Base-by-base conservation (phyloP, 1,139 yeast genomes). In the Blastobotrys ciferrii region DNA sequence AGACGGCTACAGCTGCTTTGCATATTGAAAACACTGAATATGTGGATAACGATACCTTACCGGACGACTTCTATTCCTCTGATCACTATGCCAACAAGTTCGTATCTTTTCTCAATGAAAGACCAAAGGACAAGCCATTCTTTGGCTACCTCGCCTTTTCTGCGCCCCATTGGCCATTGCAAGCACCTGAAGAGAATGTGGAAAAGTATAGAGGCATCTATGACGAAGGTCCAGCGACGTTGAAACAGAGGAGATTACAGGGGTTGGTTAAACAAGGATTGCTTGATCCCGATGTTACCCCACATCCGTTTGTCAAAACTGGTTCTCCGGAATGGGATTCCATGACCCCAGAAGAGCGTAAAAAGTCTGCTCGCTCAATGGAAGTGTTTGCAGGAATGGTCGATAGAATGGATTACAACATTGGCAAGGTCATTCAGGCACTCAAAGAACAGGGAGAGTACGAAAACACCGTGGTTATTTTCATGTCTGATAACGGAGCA, bases 151-250 rank as follows among this genome's bases (percentile, higher is more conserved):
- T 78, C 47, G 77, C 82, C 1, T 77, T 75, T 52, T 77, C 82
- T 3, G 82, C 83, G 1, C 83, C 83, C 2, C 82, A 78, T 59
- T 78, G 82, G 82, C 83, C 82, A 5, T 70, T 72, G 51, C 82
- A 78, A 61, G 82, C 82, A 0, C 81, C 80, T 1, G 60, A 63
- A 38, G 75, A 75, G 5, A 57, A 67, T 15, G 69, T 76, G 46
- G 69, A 62, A 1, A 77, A 77, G 53, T 78, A 78, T 61, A 66
- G 67, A 45, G 82, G 81, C 1, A 54, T 61, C 11, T 78, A 78
- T 57, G 73, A 75, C 54, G 66, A 63, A 11, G 82, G 82, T 1
- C 81, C 82, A 0, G 71, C 65, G 17, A 69, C 56, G 3, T 63
- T 77, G 44, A 63, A 82, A 44, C 56, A 56, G 23, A 50, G 60